Base-by-base conservation (phyloP, 2,329 filamentous ascomycete genomes). In the Stenocarpella maydis region DNA sequence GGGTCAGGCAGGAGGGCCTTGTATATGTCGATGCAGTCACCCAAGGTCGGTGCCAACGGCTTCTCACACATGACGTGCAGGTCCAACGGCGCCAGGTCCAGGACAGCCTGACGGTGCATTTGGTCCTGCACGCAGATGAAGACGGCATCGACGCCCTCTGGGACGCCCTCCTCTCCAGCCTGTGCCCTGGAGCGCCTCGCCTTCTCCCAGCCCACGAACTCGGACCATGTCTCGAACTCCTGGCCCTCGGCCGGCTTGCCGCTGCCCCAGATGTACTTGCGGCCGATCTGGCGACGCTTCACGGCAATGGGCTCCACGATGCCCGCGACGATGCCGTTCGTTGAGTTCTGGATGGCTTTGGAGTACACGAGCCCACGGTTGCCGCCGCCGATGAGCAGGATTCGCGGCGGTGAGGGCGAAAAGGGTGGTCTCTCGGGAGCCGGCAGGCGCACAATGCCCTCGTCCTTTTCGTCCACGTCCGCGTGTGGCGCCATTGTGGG, bases 121-220 rank as follows among this genome's bases (percentile, higher is more conserved):
- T 61, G 58, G 58, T 61, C 58, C 26, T 61, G 58, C 26, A 61
- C 58, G 26, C 58, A 61, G 17, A 61, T 49, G n/a, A 61, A 61
- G 26, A 61, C 58, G 7, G 41, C 58, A 5, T 61, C 58, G 12
- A 61, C 58, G 12, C 58, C 58, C 12, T 45, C n/a, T 1, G 58
- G 58, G 1, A 61, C 58, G 1, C 26, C 41, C 3, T 17, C 58
- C 7, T 47, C 26, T 1, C 58, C 41, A 2, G 58, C 58, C 19
- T 14, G 26, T 3, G 28, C 58, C 28, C 41, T 47, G 26, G 3
- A 1, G 14, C 58, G 58, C 12, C 58, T 41, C 19, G n/a, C 58
- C 58, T 21, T 47, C 58, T 61, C 58, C 58, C 58, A 61, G 14
- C n/a, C 26, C 41, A 61, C 41, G 9, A 24, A 61, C 1, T 61